These are phyloP conservation scores for Kluyveromyces wickerhamii DNA, from an alignment of 805 yeast species.

Conservation along the genomic window DNA sequence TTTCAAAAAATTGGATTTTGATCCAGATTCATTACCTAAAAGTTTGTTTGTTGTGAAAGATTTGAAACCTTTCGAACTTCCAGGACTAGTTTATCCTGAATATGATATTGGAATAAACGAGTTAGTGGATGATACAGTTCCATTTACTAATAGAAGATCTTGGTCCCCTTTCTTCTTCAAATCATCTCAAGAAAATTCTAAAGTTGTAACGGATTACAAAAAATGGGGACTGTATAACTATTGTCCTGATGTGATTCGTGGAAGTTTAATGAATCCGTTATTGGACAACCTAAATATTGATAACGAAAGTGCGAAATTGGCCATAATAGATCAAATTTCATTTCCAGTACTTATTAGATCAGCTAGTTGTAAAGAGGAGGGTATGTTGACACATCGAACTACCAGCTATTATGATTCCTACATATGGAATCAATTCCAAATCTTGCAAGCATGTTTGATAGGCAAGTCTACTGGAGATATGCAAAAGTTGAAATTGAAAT, in stretches of 20 bases:
- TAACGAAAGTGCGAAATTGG: background rate
- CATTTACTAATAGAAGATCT: background rate
- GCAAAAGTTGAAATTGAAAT: constrained; percentile 9
- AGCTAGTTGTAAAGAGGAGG: background rate
- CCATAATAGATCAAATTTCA: background rate
- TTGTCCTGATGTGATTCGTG: background rate
- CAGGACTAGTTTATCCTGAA: background rate
- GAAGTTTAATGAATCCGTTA: background rate
- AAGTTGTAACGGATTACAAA: background rate
- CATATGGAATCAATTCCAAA: constrained; percentile 13
- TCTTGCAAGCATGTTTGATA: constrained; percentile 6
- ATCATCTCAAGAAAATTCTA: background rate
- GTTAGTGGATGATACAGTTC: background rate
- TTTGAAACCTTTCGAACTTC: background rate
- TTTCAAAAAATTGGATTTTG: too few species aligned
- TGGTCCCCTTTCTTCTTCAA: background rate
- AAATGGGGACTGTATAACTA: background rate
- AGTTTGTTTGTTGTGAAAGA: too few species aligned
- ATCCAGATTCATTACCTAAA: too few species aligned
- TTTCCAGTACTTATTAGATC: too few species aligned
- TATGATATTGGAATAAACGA: background rate
- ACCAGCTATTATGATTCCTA: constrained; percentile 12
- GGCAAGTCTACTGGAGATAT: constrained; percentile 11
- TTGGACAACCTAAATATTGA: background rate
- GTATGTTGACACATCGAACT: too few species aligned